phyloP scores from a whole-genome alignment of 176 grass and related monocot species.

The Oryza brachyantha region DNA sequence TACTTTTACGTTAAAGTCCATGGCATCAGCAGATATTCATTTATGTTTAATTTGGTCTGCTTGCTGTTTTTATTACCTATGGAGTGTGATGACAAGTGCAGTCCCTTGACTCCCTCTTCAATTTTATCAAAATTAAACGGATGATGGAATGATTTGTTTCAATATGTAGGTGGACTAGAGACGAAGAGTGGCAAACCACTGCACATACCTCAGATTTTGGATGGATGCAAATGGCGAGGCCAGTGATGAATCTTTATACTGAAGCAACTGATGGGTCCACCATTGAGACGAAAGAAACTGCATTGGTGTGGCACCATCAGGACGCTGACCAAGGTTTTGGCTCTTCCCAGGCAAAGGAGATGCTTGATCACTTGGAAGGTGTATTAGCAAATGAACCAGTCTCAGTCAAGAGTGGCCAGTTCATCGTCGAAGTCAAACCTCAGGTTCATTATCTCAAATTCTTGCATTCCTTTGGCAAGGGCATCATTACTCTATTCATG shows the following conservation, averaged over 20 bases:
- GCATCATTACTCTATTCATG: background rate
- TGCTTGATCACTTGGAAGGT: constrained; percentile 84
- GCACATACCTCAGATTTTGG: constrained; percentile 50
- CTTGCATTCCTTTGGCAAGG: constrained; percentile 4
- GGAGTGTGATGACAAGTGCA: constrained; percentile 1
- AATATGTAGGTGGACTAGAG: constrained; percentile 51
- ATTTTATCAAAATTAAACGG: background rate
- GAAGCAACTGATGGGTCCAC: constrained; percentile 82
- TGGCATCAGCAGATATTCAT: background rate
- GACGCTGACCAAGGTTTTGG: constrained; percentile 88
- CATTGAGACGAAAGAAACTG: constrained; percentile 79
- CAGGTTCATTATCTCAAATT: constrained; percentile 42
- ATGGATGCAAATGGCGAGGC: constrained; percentile 85
- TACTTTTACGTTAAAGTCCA: background rate
- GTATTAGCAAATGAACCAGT: constrained; percentile 75
- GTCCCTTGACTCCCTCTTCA: background rate
- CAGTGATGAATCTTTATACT: constrained; percentile 82
- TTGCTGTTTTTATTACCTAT: background rate
- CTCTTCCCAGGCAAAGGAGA: constrained; percentile 76
- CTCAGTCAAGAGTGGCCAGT: constrained; percentile 75
- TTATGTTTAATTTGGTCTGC: background rate
- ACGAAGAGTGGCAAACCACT: constrained; percentile 60
- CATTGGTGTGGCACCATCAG: constrained; percentile 84
- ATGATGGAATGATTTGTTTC: constrained; percentile 13
- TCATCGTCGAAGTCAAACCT: constrained; percentile 94